Base-by-base conservation (phyloP, 805 yeast genomes). In the Ogataea kodamae region DNA sequence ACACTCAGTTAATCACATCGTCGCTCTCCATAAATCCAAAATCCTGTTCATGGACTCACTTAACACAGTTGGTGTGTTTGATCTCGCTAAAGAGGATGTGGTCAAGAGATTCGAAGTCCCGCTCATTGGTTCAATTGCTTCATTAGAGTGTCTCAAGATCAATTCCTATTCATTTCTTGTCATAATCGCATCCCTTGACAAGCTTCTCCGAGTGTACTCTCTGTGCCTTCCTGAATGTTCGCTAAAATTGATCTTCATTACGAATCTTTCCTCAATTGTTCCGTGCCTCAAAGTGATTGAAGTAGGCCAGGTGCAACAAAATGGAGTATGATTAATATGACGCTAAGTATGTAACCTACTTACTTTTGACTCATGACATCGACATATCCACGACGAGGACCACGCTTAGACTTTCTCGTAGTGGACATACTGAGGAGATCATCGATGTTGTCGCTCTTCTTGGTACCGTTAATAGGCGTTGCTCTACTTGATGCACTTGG, bases 311-410 rank as follows among this genome's bases (percentile, higher is more conserved):
- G 25, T 17, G 3, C 26, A 35, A 11, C 17, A 31, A 14, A 11
- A 24, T 5, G 12, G 40, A 41, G 26, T 50, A 43, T 20, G 35
- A 25, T 3, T 38, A 42, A 19, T 48, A 48, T 22, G 39, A 45
- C 25, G 18, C 28, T 5, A 38, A 19, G 18, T 25, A 22, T 20
- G 18, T 24, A n/a, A n/a, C n/a, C 10, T 28, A 12, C 22, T 28
- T 15, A 39, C 16, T 42, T 43, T 23, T 54, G 50, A 10, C 57
- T 52, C 81, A 80, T 74, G 6, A 80, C 81, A 54, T 81, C 82
- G 28, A 81, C 85, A 49, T 81, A 81, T 5, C 76, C 67, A 44
- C 66, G 59, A 32, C 73, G 62, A n/a, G 71, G 70, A 7, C 80
- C 80, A 50, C 81, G 67, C 33, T 70, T 71, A 8, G 64, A 54